Evolutionary conservation across 2,329 filamentous ascomycete species (phyloP), one percentile per base, ranked within the genome.

Genomic region (Bipolaris cookei): DNA sequence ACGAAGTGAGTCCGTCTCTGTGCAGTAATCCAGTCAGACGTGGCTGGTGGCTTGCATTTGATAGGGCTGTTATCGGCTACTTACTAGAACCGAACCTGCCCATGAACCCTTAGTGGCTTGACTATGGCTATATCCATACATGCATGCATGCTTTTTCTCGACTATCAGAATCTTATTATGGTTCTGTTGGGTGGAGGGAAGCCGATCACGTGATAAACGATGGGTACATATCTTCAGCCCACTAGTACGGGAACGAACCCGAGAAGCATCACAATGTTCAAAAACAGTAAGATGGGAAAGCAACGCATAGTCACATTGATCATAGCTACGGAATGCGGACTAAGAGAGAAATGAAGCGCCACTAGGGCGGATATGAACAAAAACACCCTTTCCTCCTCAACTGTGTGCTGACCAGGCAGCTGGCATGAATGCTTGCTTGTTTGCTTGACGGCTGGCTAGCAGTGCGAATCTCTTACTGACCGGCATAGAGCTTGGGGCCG

Each of bases 401-500:
- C 46, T 39, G 28, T n/a, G 25, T 18, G 42, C 42, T 45, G 25
- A 21, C 42, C 21, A 28, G 25, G 42, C 25, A 45, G 25, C 25
- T 45, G n/a, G 42, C 42, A 32, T 32, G 3, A 34, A 18, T 21
- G 42, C 42, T 18, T 28, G 41, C 23, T 48, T 30, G 45, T 21
- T 47, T 51, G 32, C 44, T 53, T n/a, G 43, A 13, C 16, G 38
- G 20, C 30, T 21, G 34, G 39, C 28, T 37, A 38, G 14, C 38
- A 18, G n/a, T 43, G 28, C 45, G n/a, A 46, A 16, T 46, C 35
- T 35, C 49, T 54, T 51, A 63, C 13, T 62, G 44, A 23, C 62
- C 60, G 38, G 47, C 53, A 64, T 65, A 76, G 3, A 74, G 54
- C 45, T 63, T 60, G 6, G 71, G 71, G 25, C 73, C 73, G 5